Conservation (phyloP, 306 rosid genomes). For the Glycyrrhiza uralensis region DNA sequence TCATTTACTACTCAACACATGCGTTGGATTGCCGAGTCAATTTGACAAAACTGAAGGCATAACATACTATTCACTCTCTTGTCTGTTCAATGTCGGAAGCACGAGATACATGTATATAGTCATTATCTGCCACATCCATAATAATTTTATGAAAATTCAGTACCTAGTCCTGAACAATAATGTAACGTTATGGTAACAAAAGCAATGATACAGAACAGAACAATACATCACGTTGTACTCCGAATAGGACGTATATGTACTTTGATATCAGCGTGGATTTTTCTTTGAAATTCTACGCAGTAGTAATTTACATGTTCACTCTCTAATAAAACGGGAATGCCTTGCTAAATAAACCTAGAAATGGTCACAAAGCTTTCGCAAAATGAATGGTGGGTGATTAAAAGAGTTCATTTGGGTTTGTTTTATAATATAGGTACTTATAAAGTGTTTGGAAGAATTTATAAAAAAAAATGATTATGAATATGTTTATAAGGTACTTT, state of each 20-base stretch:
- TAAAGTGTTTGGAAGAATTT: too few relatives aligned
- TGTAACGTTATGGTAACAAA: not conserved
- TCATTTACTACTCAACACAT: not conserved
- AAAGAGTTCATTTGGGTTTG: too few relatives aligned
- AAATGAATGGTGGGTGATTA: too few relatives aligned
- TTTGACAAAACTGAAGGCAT: not conserved
- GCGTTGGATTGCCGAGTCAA: not conserved
- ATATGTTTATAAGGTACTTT: too few relatives aligned
- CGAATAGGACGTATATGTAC: not conserved
- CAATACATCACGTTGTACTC: too few relatives aligned
- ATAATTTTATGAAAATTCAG: not conserved
- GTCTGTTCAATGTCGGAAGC: not conserved
- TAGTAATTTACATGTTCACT: too few relatives aligned
- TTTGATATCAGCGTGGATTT: too few relatives aligned
- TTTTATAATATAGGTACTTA: too few relatives aligned
- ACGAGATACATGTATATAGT: not conserved
- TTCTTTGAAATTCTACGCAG: too few relatives aligned
- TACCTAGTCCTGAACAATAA: not conserved
- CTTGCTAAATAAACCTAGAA: not conserved
- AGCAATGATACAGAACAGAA: not conserved
- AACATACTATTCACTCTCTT: not conserved
- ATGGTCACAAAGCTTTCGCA: not conserved
- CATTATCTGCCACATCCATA: not conserved
- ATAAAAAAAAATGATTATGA: too few relatives aligned
- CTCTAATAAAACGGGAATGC: too few relatives aligned